These are phyloP conservation scores for Senecio squalidus DNA, from an alignment of 140 eudicot genomes.

Conservation along the genomic window DNA sequence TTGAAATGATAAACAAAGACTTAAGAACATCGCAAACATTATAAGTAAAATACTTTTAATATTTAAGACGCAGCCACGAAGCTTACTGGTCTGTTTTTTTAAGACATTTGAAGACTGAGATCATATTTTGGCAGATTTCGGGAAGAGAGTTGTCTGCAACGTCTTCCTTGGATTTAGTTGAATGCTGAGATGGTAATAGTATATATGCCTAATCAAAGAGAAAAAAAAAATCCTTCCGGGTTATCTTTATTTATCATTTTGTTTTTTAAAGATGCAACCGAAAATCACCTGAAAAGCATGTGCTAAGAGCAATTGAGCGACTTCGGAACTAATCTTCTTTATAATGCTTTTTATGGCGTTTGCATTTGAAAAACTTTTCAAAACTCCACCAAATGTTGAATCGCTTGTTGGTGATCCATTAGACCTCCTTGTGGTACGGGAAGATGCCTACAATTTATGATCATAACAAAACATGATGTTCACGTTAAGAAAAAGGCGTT, in stretches of 20 bases:
- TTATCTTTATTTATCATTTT: background rate
- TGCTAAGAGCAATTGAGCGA: slow-evolving; percentile 66
- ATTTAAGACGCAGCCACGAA: background rate
- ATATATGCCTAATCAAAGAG: slow-evolving; percentile 58
- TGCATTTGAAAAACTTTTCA: slow-evolving; percentile 57
- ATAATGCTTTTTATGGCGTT: slow-evolving; percentile 43
- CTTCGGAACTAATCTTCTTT: slow-evolving; percentile 64
- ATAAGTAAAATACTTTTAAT: background rate
- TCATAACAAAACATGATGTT: background rate
- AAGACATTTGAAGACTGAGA: slow-evolving; percentile 65
- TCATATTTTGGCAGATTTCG: slow-evolving; percentile 51
- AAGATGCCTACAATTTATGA: slow-evolving; percentile 44
- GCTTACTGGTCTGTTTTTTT: slow-evolving; percentile 52
- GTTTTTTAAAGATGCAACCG: too few species aligned
- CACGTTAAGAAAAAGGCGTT: background rate
- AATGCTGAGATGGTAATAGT: slow-evolving; percentile 32
- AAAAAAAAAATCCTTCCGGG: background rate
- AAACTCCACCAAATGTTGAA: slow-evolving; percentile 58
- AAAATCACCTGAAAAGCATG: slow-evolving; percentile 84
- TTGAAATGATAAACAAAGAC: background rate
- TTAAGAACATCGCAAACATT: background rate
- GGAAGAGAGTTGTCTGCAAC: slow-evolving; percentile 32
- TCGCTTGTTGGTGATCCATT: slow-evolving; percentile 33
- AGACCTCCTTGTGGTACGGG: slow-evolving; percentile 67
- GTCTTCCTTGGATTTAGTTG: slow-evolving; percentile 36